A percentile compares a stretch with the other conserved stretches of the same genome.
phyloP scores from a whole-genome alignment of 495 filamentous ascomycete species.

The Aspergillus cavernicola region DNA sequence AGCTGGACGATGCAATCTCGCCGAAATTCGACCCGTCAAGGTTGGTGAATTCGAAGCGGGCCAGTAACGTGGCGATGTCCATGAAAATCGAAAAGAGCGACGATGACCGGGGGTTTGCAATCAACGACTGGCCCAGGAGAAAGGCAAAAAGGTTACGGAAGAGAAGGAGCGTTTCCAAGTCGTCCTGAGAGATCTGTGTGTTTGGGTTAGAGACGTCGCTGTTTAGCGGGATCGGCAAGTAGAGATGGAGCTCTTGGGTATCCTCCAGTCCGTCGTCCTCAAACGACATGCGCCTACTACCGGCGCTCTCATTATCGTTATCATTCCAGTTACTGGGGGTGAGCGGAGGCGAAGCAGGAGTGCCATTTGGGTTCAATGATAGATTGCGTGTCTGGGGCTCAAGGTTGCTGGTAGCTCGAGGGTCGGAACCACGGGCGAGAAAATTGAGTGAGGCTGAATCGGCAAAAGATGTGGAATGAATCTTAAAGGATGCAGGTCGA shows the following conservation, averaged over 20 bases:
- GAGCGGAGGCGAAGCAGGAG: slow-evolving; percentile 41
- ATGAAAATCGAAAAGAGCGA: slow-evolving; percentile 73
- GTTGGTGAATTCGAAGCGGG: slow-evolving; percentile 74
- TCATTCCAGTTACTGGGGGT: slow-evolving; percentile 35
- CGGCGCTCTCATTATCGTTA: slow-evolving; percentile 41
- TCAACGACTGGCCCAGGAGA: slow-evolving; percentile 71
- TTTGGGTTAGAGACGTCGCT: slow-evolving; percentile 41
- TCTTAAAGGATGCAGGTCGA: slow-evolving; percentile 70
- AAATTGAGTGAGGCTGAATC: slow-evolving; percentile 66
- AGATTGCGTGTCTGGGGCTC: slow-evolving; percentile 40
- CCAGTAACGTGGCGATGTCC: slow-evolving; percentile 62
- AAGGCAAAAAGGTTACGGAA: slow-evolving; percentile 92
- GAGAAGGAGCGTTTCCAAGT: slow-evolving; percentile 66
- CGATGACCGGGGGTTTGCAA: slow-evolving; percentile 65
- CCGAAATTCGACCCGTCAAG: slow-evolving; percentile 79
- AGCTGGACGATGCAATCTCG: slow-evolving; percentile 70
- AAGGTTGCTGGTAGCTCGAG: slow-evolving; percentile 24
- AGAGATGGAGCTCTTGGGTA: slow-evolving; percentile 61
- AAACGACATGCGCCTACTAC: slow-evolving; percentile 39
- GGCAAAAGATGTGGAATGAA: slow-evolving; percentile 66
- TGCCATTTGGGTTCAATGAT: slow-evolving; percentile 34
- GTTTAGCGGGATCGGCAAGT: slow-evolving; percentile 59
- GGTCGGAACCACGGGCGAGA: slow-evolving; percentile 61
- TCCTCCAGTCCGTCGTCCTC: slow-evolving; percentile 40
- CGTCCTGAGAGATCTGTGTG: slow-evolving; percentile 44